These are phyloP conservation scores for Dentipellis fragilis DNA, from an alignment of 768 basidiomycete species.

Conservation along the genomic window DNA sequence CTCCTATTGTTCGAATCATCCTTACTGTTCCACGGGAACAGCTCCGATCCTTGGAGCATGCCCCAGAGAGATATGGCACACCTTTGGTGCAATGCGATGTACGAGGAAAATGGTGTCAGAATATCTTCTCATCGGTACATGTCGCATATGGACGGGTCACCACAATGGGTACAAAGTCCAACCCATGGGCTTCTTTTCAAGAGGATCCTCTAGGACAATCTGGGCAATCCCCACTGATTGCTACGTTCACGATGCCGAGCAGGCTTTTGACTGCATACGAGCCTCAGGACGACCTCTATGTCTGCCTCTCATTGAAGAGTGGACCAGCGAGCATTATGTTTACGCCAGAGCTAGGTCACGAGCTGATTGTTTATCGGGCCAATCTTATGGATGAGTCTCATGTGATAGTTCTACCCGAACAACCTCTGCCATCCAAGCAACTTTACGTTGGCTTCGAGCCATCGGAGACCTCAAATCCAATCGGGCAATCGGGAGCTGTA, in stretches of 20 bases:
- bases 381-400: background rate
- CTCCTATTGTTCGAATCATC: slow-evolving; percentile 27
- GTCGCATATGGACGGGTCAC: slow-evolving; percentile 11
- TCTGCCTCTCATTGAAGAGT: background rate
- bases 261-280: slow-evolving; percentile 13
- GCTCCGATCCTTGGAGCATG: slow-evolving; percentile 12
- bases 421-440: slow-evolving; percentile 1
- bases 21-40: slow-evolving; percentile 26
- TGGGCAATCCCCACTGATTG: slow-evolving; percentile 10
- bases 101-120: slow-evolving; percentile 14
- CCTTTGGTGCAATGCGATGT: background rate
- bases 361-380: background rate
- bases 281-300: background rate
- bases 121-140: slow-evolving; percentile 20
- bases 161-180: background rate
- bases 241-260: slow-evolving; percentile 19
- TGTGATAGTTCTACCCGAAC: background rate
- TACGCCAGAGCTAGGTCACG: background rate
- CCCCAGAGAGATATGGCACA: slow-evolving; percentile 12
- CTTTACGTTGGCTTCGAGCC: background rate
- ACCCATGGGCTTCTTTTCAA: background rate
- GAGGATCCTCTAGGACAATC: background rate
- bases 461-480: background rate
- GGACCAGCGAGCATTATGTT: background rate
- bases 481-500: background rate